A percentile compares a stretch with the other conserved stretches of the same genome.
phyloP scores from a whole-genome alignment of 805 yeast species.

The Candida verbasci region DNA sequence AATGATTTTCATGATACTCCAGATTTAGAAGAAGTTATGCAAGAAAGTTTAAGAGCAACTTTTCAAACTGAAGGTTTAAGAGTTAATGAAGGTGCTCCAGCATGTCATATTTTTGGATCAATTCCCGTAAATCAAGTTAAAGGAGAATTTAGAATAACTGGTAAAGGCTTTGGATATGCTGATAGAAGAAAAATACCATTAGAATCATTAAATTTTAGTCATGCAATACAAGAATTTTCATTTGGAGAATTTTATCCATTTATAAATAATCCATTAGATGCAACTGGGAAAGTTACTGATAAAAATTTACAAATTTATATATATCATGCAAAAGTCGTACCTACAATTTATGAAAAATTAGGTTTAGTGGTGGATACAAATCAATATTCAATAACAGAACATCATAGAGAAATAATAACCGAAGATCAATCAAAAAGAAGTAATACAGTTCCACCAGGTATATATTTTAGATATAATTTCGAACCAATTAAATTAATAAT shows the following conservation, averaged over 20 bases:
- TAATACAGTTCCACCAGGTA: constrained; percentile 70
- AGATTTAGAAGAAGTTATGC: constrained; percentile 61
- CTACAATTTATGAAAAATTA: constrained; percentile 67
- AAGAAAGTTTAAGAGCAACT: constrained; percentile 63
- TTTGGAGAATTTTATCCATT: constrained; percentile 89
- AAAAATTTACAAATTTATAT: constrained; percentile 49
- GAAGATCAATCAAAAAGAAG: constrained; percentile 12
- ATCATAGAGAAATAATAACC: constrained; percentile 25
- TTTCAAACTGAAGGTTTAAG: constrained; percentile 44
- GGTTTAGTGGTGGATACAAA: constrained; percentile 76
- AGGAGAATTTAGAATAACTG: constrained; percentile 84
- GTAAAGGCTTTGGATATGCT: constrained; percentile 62
- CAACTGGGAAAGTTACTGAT: constrained; percentile 55
- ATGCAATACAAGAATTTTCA: constrained; percentile 79
- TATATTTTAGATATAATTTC: constrained; percentile 78
- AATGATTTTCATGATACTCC: constrained; percentile 50
- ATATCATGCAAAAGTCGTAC: constrained; percentile 77
- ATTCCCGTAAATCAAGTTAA: constrained; percentile 80
- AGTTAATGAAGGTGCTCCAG: constrained; percentile 54
- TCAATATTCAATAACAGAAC: constrained; percentile 74
- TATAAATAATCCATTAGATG: constrained; percentile 83
- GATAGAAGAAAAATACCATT: constrained; percentile 45
- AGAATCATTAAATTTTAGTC: constrained; percentile 70
- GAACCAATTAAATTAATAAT: constrained; percentile 77
- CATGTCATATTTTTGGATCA: constrained; percentile 82